These are phyloP conservation scores for Parachaetomium inaequale DNA, from an alignment of 495 filamentous ascomycete genomes.

Conservation along the genomic window DNA sequence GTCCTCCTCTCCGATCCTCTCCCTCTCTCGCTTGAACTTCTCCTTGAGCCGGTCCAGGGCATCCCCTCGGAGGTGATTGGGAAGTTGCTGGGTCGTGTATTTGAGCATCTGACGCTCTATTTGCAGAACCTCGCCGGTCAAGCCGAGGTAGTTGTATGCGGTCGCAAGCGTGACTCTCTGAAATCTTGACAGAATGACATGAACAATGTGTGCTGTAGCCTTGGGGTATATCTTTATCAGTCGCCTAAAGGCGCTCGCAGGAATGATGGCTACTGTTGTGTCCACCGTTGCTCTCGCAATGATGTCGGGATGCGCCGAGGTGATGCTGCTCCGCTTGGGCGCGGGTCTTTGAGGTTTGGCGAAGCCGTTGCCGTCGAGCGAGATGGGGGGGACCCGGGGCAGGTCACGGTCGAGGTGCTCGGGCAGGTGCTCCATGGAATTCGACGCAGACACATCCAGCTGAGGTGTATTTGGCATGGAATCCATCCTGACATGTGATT, in stretches of 20 bases:
- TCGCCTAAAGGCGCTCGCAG: conserved; percentile 88
- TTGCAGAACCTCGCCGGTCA: conserved; percentile 84
- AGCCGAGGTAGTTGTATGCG: conserved; percentile 86
- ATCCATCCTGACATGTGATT: conserved; percentile 37
- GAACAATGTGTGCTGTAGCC: conserved; percentile 94
- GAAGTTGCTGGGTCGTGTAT: conserved; percentile 86
- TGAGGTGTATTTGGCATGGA: conserved; percentile 35
- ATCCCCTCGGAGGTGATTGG: conserved; percentile 82
- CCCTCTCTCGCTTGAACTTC: conserved; percentile 82
- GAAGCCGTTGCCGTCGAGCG: conserved; percentile 52
- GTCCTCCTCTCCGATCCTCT: conserved; percentile 80
- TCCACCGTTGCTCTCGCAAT: conserved; percentile 95
- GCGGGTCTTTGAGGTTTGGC: conserved; percentile 31
- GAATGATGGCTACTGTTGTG: conserved; percentile 97
- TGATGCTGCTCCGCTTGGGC: conserved; percentile 48
- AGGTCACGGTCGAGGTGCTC: conserved; percentile 29
- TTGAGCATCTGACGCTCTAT: conserved; percentile 90
- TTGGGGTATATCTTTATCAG: conserved; percentile 94
- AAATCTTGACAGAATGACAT: conserved; percentile 90
- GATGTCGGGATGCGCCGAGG: conserved; percentile 93
- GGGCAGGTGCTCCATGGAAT: conserved; percentile 16
- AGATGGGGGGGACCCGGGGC: conserved; percentile 65
- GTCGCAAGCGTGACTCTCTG: conserved; percentile 93
- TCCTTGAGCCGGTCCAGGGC: conserved; percentile 85
- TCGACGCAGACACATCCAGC: conserved; percentile 26